Conservation (phyloP, 306 rosid species). For the Begonia fuchsioides region DNA sequence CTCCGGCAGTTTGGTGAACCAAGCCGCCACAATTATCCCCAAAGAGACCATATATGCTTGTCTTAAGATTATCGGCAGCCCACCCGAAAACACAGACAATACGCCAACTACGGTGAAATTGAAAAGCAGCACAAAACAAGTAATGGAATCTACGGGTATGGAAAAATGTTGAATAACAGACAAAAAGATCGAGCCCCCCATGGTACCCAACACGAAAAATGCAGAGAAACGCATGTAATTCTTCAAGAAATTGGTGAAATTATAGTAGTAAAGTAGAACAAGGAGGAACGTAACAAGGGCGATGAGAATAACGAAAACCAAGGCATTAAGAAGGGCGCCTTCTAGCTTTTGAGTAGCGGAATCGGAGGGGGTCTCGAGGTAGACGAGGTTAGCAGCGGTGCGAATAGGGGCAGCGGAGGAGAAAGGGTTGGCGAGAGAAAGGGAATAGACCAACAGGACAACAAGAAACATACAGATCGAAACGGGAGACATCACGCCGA, state of each 20-base stretch:
- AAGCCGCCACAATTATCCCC: slow-evolving; percentile 82
- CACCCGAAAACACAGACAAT: slow-evolving; percentile 56
- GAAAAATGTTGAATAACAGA: slow-evolving; percentile 55
- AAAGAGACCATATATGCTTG: slow-evolving; percentile 61
- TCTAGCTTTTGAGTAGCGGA: slow-evolving; percentile 63
- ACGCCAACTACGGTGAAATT: slow-evolving; percentile 76
- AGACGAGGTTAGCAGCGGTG: slow-evolving; percentile 86
- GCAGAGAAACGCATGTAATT: slow-evolving; percentile 86
- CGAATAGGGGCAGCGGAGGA: slow-evolving; percentile 25
- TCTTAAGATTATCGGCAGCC: slow-evolving; percentile 57
- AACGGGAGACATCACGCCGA: slow-evolving; percentile 88
- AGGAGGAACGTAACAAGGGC: slow-evolving; percentile 68
- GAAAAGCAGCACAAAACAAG: slow-evolving; percentile 53
- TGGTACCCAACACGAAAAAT: slow-evolving; percentile 62
- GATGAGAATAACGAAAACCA: slow-evolving; percentile 63
- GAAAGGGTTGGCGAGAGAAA: slow-evolving; percentile 36
- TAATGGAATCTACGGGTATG: slow-evolving; percentile 56
- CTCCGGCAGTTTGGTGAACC: slow-evolving; percentile 82
- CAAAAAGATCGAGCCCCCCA: slow-evolving; percentile 84
- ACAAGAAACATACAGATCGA: slow-evolving; percentile 92
- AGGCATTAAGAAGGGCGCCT: slow-evolving; percentile 78
- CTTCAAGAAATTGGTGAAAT: slow-evolving; percentile 69
- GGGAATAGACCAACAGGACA: slow-evolving; percentile 68
- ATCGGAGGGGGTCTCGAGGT: slow-evolving; percentile 67
- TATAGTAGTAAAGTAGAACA: slow-evolving; percentile 71